These are phyloP conservation scores for Guadua angustifolia DNA, from an alignment of 176 grass and related monocot species.

Conservation along the genomic window DNA sequence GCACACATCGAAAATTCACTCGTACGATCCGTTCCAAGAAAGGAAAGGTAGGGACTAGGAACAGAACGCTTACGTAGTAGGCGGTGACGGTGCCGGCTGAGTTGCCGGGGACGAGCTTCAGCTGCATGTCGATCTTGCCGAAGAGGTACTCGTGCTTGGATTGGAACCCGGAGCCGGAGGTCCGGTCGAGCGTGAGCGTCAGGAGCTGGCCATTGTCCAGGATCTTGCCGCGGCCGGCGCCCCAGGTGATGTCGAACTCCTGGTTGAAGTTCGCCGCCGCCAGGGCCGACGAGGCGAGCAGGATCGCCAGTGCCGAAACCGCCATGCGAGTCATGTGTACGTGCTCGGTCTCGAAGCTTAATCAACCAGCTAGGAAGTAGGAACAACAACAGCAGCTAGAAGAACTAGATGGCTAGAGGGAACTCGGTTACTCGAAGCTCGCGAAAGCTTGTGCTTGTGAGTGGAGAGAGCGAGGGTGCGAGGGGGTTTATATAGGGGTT, in stretches of 20 bases:
- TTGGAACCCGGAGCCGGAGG: conserved; percentile 82
- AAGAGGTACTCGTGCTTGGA: conserved; percentile 82
- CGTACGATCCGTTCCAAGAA: background rate
- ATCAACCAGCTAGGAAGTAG: background rate
- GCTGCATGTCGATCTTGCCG: conserved; percentile 95
- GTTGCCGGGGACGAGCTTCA: conserved; percentile 82
- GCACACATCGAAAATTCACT: background rate
- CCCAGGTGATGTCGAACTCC: conserved; percentile 86
- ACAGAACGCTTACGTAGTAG: conserved; percentile 61
- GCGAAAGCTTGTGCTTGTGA: background rate
- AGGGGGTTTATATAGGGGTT: conserved; percentile 70
- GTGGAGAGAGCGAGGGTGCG: conserved; percentile 20
- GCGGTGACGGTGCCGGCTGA: conserved; percentile 89
- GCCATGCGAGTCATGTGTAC: conserved; percentile 19
- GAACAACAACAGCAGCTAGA: background rate
- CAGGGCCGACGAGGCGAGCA: conserved; percentile 28
- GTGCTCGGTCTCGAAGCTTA: background rate
- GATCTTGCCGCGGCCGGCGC: conserved; percentile 72
- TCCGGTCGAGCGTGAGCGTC: conserved; percentile 64
- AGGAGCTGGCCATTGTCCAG: conserved; percentile 58
- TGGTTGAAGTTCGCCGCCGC: conserved; percentile 57
- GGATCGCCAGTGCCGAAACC: conserved; percentile 2
- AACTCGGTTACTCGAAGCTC: background rate
- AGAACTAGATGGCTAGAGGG: background rate
- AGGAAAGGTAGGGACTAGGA: background rate